Conservation (phyloP, 345 rosid species). For the Microthlaspi erraticum region DNA sequence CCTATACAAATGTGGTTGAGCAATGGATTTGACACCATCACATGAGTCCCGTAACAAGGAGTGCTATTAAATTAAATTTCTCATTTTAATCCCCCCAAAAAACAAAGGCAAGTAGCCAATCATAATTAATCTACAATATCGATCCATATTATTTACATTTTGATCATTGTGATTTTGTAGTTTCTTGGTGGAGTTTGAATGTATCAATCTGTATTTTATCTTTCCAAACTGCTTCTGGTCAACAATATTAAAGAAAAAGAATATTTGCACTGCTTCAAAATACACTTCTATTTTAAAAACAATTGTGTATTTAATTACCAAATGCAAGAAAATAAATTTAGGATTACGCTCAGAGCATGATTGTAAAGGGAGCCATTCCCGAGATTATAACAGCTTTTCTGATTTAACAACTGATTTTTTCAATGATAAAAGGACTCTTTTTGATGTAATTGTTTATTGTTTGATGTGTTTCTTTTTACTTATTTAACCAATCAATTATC, state of each 20-base stretch:
- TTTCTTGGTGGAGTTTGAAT: constrained; percentile 4
- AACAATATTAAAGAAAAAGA: constrained; percentile 10
- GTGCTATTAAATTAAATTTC: too few relatives aligned
- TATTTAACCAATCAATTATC: neutral
- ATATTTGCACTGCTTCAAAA: constrained; percentile 19
- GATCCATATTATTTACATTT: neutral
- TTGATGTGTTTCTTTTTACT: constrained; percentile 13
- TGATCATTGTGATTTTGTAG: constrained; percentile 2
- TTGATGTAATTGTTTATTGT: neutral
- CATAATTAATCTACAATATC: neutral
- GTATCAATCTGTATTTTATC: constrained; percentile 13
- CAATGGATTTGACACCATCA: too few relatives aligned
- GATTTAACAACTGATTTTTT: constrained; percentile 30
- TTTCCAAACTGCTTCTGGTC: constrained; percentile 8
- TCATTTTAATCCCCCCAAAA: too few relatives aligned
- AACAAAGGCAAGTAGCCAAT: too few relatives aligned
- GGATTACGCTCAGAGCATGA: constrained; percentile 53
- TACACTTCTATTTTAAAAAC: neutral
- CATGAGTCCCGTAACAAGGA: too few relatives aligned
- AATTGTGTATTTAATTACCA: constrained; percentile 11
- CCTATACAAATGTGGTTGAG: too few relatives aligned
- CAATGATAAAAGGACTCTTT: constrained; percentile 30
- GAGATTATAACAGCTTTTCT: constrained; percentile 44
- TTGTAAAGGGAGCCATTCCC: constrained; percentile 45
- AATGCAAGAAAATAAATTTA: constrained; percentile 11